These are phyloP conservation scores for Opeltia flavorubescens DNA, from an alignment of 495 filamentous ascomycete genomes.

Conservation along the genomic window DNA sequence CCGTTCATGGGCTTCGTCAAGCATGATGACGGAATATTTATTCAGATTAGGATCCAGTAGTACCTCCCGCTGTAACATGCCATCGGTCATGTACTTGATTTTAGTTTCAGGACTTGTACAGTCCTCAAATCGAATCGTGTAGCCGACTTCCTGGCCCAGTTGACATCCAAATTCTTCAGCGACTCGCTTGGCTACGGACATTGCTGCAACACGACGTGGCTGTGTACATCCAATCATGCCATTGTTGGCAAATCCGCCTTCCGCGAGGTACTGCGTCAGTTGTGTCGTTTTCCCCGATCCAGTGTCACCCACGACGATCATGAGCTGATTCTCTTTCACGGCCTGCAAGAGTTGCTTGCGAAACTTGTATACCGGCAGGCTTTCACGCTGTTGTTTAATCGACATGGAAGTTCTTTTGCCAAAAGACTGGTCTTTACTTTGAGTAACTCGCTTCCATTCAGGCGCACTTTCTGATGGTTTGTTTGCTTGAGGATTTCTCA, in stretches of 20 bases:
- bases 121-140: constrained; percentile 96
- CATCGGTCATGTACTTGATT: constrained; percentile 99
- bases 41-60: constrained; percentile 76
- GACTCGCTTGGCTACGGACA: constrained; percentile 94
- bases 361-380: constrained; percentile 82
- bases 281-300: constrained; percentile 97
- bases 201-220: constrained; percentile 89
- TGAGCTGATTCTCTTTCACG: constrained; percentile 70
- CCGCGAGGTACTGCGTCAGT: constrained; percentile 84
- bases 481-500: constrained; percentile 43
- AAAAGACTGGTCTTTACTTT: constrained; percentile 66
- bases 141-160: constrained; percentile 87
- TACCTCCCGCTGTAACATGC: constrained; percentile 93
- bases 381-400: constrained; percentile 91
- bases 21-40: constrained; percentile 90
- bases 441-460: constrained; percentile 82
- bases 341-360: constrained; percentile 79
- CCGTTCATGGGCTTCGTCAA: constrained; percentile 95
- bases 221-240: constrained; percentile 97
- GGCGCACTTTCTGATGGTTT: constrained; percentile 56
- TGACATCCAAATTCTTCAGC: constrained; percentile 89
- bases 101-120: constrained; percentile 75
- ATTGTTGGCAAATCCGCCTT: constrained; percentile 75
- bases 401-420: constrained; percentile 82
- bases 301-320: constrained; percentile 96